Conservation (phyloP, 495 filamentous ascomycete genomes). For the Peziza echinospora region DNA sequence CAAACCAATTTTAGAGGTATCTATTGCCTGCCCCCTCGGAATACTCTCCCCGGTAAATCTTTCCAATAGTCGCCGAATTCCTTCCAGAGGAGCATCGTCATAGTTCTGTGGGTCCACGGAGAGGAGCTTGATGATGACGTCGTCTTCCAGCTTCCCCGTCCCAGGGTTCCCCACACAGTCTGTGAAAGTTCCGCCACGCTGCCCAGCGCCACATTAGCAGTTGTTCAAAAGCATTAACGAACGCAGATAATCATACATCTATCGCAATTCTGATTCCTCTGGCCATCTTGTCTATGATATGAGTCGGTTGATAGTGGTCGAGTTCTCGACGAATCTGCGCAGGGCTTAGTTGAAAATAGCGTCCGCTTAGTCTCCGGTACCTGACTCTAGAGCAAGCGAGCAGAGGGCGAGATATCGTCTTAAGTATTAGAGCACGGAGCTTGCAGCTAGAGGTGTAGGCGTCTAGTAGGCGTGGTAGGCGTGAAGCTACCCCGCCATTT, state of each 20-base stretch:
- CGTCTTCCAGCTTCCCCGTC: conserved; percentile 36
- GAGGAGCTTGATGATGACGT: conserved; percentile 69
- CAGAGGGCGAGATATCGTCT: too few relatives aligned
- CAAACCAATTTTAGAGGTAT: conserved; percentile 60
- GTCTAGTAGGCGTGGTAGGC: too few relatives aligned
- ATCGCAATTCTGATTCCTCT: conserved; percentile 19
- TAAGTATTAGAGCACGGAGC: too few relatives aligned
- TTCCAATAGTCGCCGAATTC: conserved; percentile 74
- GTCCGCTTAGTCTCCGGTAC: too few relatives aligned
- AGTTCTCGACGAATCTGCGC: too few relatives aligned
- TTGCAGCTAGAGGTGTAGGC: too few relatives aligned
- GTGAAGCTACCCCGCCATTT: too few relatives aligned
- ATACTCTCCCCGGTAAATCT: conserved; percentile 54
- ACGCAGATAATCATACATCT: conserved; percentile 9
- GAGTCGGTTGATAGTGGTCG: too few relatives aligned
- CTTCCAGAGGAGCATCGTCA: conserved; percentile 70
- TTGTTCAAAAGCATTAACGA: not conserved
- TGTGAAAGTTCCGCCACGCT: conserved; percentile 52
- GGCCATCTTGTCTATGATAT: not conserved
- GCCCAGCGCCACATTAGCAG: not conserved
- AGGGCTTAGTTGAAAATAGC: too few relatives aligned
- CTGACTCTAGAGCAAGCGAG: too few relatives aligned
- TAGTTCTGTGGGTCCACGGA: conserved; percentile 85
- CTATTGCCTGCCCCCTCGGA: conserved; percentile 57
- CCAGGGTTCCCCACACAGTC: conserved; percentile 45